These are phyloP conservation scores for Leptosphaerulina australis DNA, from an alignment of 2,329 filamentous ascomycete species.

Conservation along the genomic window DNA sequence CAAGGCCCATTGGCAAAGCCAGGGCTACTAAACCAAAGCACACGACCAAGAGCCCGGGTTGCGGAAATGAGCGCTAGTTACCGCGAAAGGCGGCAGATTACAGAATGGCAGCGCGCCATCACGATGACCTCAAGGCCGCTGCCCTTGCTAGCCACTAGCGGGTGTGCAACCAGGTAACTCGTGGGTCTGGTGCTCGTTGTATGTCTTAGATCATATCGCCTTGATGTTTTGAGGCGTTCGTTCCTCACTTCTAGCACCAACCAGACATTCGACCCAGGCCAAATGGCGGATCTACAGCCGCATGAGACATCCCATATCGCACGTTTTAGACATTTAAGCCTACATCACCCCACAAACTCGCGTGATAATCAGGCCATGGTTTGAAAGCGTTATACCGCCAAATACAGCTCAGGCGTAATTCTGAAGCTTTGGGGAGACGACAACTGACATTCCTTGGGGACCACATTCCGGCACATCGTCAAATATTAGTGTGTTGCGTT, in stretches of 20 bases:
- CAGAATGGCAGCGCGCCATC: slow-evolving; percentile 4
- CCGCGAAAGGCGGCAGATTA: slow-evolving; percentile 12
- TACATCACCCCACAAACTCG: slow-evolving; percentile 19
- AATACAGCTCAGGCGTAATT: background rate
- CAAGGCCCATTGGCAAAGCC: slow-evolving; percentile 3
- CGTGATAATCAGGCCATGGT: slow-evolving; percentile 16
- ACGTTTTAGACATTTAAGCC: slow-evolving; percentile 1
- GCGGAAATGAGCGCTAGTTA: slow-evolving; percentile 34
- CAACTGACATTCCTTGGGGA: background rate
- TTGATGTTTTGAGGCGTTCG: slow-evolving; percentile 13
- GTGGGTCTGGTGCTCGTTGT: slow-evolving; percentile 11
- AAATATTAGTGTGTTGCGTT: slow-evolving; percentile 3
- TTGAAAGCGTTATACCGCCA: background rate
- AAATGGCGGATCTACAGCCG: slow-evolving; percentile 4
- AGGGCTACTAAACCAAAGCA: slow-evolving; percentile 15
- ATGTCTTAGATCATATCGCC: slow-evolving; percentile 9
- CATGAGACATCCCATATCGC: background rate
- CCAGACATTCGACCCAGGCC: slow-evolving; percentile 10
- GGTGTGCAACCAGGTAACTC: slow-evolving; percentile 12
- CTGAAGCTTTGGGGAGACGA: background rate
- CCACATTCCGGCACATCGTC: background rate
- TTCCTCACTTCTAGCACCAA: slow-evolving; percentile 13
- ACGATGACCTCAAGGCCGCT: slow-evolving; percentile 1
- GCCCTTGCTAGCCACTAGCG: slow-evolving; percentile 10
- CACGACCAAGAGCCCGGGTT: slow-evolving; percentile 23